These are phyloP conservation scores for Pichia sp. DNA, from an alignment of 1,139 yeast genomes.

Conservation along the genomic window DNA sequence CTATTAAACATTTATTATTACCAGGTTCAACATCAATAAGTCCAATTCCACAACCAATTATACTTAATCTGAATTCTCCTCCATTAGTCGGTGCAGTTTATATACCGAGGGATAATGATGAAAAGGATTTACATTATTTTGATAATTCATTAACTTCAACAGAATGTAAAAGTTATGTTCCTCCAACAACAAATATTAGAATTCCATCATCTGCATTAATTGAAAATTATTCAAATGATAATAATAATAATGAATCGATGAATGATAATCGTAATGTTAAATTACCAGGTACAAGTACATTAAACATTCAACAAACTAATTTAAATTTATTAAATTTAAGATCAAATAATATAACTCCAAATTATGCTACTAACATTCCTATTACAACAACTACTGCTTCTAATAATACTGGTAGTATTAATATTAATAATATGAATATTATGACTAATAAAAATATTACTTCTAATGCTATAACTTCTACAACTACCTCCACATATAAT, in stretches of 20 bases:
- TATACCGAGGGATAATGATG: slow-evolving; percentile 62
- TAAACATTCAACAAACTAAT: no score
- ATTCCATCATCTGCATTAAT: slow-evolving; percentile 27
- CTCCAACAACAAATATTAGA: slow-evolving; percentile 26
- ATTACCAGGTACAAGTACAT: no score
- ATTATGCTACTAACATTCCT: neutral
- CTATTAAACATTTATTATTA: slow-evolving; percentile 70
- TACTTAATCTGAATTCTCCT: slow-evolving; percentile 80
- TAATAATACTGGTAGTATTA: slow-evolving; percentile 1
- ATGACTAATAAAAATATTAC: slow-evolving; percentile 5
- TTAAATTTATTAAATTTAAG: no score
- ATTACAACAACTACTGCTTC: slow-evolving; percentile 23
- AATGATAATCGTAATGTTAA: neutral
- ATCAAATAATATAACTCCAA: neutral
- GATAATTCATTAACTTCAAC: slow-evolving; percentile 29
- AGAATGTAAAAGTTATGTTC: slow-evolving; percentile 27
- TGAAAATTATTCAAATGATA: no score
- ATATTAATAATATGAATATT: neutral
- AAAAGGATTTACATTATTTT: slow-evolving; percentile 76
- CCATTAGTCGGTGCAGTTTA: slow-evolving; percentile 91
- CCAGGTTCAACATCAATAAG: slow-evolving; percentile 65
- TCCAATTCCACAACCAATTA: slow-evolving; percentile 77
- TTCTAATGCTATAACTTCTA: no score
- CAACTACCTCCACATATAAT: neutral
- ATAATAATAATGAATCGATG: neutral